Conservation (phyloP, 1,139 yeast species). For the Magnusiomyces tetraspermus region DNA sequence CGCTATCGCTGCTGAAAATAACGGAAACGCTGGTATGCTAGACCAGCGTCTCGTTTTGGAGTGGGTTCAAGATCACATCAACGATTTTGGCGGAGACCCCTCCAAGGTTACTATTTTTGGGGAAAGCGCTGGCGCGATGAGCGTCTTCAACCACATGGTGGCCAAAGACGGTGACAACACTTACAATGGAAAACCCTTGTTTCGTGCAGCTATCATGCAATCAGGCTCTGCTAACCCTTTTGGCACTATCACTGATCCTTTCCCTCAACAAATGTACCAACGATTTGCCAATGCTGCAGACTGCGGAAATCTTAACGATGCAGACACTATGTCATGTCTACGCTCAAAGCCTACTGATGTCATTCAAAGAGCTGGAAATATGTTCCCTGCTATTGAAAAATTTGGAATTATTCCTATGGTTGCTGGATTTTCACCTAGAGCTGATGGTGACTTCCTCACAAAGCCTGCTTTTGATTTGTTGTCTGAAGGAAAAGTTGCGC, state of each 20-base stretch:
- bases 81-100: slow-evolving; percentile 31
- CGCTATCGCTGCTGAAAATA: slow-evolving; percentile 11
- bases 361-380: slow-evolving; percentile 16
- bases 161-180: slow-evolving; percentile 17
- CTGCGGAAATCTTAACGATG: slow-evolving; percentile 13
- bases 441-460: slow-evolving; percentile 18
- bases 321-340: slow-evolving; percentile 18
- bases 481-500: slow-evolving; percentile 14
- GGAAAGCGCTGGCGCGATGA: slow-evolving; percentile 31
- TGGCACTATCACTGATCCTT: slow-evolving; percentile 6
- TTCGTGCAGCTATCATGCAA: slow-evolving; percentile 27
- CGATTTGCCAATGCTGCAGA: slow-evolving; percentile 14
- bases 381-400: background rate
- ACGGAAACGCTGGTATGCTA: slow-evolving; percentile 24
- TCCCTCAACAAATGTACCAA: slow-evolving; percentile 17
- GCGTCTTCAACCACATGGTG: slow-evolving; percentile 23
- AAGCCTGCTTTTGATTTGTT: slow-evolving; percentile 12
- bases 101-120: slow-evolving; percentile 28
- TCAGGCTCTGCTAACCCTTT: slow-evolving; percentile 19
- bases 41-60: slow-evolving; percentile 30
- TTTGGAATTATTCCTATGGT: slow-evolving; percentile 7
- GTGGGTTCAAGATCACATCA: slow-evolving; percentile 30
- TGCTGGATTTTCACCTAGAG: slow-evolving; percentile 18
- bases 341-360: slow-evolving; percentile 14
- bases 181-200: slow-evolving; percentile 15